Base-by-base conservation (phyloP, 108 stramenopile species). In the Fistulifera pelliculosa region DNA sequence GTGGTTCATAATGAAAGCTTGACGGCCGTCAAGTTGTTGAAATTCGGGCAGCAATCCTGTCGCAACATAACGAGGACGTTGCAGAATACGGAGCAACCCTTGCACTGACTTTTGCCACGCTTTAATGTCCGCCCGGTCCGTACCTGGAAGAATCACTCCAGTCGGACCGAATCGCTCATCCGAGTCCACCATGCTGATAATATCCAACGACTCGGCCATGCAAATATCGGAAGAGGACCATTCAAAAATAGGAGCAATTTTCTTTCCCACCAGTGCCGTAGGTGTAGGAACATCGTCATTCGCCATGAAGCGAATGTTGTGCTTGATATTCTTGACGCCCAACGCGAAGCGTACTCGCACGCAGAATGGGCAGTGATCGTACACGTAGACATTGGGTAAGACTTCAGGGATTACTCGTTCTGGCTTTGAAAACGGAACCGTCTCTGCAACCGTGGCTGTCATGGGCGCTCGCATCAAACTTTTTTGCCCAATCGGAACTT, bases 311-410 rank as follows among this genome's bases (percentile, higher is more conserved):
- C 78, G 47, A 25, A 94, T 26, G 25, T 79, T 78, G 58, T 95
- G 94, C 62, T 90, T 87, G 49, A 96, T 68, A 63, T 87, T 88
- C 65, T 96, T 98, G 59, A 95, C 58, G 22, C 96, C 96, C 47
- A 98, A 52, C 24, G 94, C 93, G 13, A 98, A 62, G 21, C 96
- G 84, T 18, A 92, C 93, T 14, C 97, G 90, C 18, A 95, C 93
- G 62, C 97, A 98, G 62, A 93, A 98, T 27, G 97, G 97, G 60
- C 97, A 98, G 54, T 98, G 97, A 60, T 98, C 97, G 73, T 98
- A 98, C 7, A 93, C 86, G 69, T 93, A 96, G 0, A 98, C 56
- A 27, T 49, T 77, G 35, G 94, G 96, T 12, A 85, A 71, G 1
- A 67, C 50, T 42, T 74, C 76, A 18, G 58, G 61, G 31, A 89